phyloP scores from a whole-genome alignment of 106 monocot genomes.

The Platanthera guangdongensis region DNA sequence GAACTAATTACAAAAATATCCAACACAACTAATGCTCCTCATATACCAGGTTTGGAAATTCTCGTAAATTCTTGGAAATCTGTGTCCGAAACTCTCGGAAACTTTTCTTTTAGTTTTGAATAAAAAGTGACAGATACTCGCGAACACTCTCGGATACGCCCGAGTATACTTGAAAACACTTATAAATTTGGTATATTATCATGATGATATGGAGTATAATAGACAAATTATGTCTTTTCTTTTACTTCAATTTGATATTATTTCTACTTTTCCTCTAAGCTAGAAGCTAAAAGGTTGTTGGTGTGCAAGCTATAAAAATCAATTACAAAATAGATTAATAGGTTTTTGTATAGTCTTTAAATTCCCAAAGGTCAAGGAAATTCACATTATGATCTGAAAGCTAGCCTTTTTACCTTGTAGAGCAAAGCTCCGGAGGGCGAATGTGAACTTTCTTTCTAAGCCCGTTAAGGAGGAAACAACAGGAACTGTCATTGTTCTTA shows the following conservation, averaged over 20 bases:
- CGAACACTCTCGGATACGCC: too few relatives aligned
- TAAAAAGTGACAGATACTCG: too few relatives aligned
- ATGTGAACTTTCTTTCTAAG: slow-evolving; percentile 82
- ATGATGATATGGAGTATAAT: not conserved
- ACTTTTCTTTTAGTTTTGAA: too few relatives aligned
- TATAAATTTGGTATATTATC: too few relatives aligned
- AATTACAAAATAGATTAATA: not conserved
- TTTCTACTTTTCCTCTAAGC: not conserved
- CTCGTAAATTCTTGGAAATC: too few relatives aligned
- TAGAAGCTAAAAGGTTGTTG: not conserved
- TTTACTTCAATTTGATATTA: not conserved
- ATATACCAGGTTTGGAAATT: too few relatives aligned
- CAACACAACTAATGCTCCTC: too few relatives aligned
- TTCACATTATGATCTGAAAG: not conserved
- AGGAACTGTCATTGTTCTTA: slow-evolving; percentile 97
- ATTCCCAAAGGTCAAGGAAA: not conserved
- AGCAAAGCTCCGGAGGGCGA: slow-evolving; percentile 69
- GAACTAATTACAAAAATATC: too few relatives aligned
- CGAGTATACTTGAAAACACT: too few relatives aligned
- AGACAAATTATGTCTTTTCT: not conserved
- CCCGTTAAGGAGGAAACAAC: slow-evolving; percentile 85
- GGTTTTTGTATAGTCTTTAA: not conserved
- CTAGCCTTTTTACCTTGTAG: slow-evolving; percentile 17
- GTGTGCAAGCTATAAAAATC: not conserved
- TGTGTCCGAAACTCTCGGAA: too few relatives aligned